Evolutionary conservation across 2,329 filamentous ascomycete species (phyloP), one percentile per base, ranked within the genome.

Genomic region (Canariomyces notabilis): DNA sequence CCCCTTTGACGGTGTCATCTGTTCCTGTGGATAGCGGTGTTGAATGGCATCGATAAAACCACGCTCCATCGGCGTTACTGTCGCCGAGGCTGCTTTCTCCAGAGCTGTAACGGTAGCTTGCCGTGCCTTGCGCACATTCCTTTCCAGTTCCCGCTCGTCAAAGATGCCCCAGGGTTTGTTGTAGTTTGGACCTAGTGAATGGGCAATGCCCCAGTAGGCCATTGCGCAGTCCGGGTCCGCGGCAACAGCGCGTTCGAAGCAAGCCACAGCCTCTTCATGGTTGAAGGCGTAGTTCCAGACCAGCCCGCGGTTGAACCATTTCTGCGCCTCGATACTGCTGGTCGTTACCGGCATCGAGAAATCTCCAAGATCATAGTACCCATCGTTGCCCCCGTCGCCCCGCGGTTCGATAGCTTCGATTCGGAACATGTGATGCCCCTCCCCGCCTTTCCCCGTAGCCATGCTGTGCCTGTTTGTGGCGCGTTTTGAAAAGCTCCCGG

Each of bases 101-200:
- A 49, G 51, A 2, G 67, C 67, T 36, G 56, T 47, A 16, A 54
- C 51, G 2, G 65, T 51, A 18, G 65, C 64, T 2, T 46, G 40
- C 34, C 67, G 61, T 0, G 65, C 64, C 29, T 59, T 53, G 16
- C 57, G 54, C 4, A 84, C 67, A 0, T 72, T 76, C 0, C 58
- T 62, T 9, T 69, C 63, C 4, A 83, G 67, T 53, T 89, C 85
- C 0, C 70, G 64, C 1, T 72, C 64, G 44, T 85, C 83, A 53
- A 89, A 88, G 19, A 79, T 72, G 21, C 79, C 75, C 87, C 87
- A 89, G 0, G 85, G 81, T 58, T 89, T 88, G 67, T 90, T 79
- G 63, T 82, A 82, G 59, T 91, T 89, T 3, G 87, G 86, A 0
- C 86, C 87, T 0, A 86, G 66, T 1, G 82, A 72, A 60, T 85